Conservation (phyloP, 2,329 filamentous ascomycete species). For the Trichoderma atroviride region DNA sequence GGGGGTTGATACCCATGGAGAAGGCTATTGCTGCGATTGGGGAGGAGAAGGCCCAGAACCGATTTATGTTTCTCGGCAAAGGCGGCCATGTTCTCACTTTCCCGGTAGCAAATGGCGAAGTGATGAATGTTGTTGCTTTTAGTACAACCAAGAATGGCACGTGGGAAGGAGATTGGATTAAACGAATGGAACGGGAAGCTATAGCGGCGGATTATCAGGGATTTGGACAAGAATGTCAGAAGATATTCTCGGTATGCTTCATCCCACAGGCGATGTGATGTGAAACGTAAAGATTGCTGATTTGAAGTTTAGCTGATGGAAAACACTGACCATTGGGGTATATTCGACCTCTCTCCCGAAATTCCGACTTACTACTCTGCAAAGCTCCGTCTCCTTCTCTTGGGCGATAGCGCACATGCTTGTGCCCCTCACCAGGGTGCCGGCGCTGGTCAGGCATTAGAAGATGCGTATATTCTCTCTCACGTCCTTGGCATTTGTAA, state of each 20-base stretch:
- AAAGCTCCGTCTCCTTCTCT: constrained; percentile 43
- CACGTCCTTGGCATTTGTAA: constrained; percentile 26
- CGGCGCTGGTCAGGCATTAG: constrained; percentile 47
- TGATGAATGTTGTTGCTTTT: constrained; percentile 21
- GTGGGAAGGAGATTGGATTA: constrained; percentile 16
- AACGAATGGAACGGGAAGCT: constrained; percentile 11
- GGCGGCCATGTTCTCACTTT: constrained; percentile 19
- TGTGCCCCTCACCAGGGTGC: constrained; percentile 51
- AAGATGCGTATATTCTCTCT: constrained; percentile 37
- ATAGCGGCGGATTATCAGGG: background rate
- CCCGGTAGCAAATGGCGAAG: constrained; percentile 1
- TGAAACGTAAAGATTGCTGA: background rate
- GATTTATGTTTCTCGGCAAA: constrained; percentile 18
- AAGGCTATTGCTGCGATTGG: constrained; percentile 16
- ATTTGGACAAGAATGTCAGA: constrained; percentile 18
- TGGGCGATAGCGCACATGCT: constrained; percentile 54
- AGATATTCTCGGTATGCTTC: constrained; percentile 17
- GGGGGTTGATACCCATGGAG: constrained; percentile 16
- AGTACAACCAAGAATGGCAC: constrained; percentile 9
- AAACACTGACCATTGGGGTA: constrained; percentile 27
- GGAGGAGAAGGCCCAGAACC: constrained; percentile 15
- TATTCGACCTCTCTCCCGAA: constrained; percentile 27
- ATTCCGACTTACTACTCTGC: constrained; percentile 22
- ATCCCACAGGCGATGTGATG: too few relatives aligned
- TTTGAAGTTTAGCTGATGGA: constrained; percentile 18